Percentiles rank a stretch among this genome's conserved stretches.
These are phyloP conservation scores for Ogataea polymorpha DNA, from an alignment of 805 yeast species.

Conservation along the genomic window DNA sequence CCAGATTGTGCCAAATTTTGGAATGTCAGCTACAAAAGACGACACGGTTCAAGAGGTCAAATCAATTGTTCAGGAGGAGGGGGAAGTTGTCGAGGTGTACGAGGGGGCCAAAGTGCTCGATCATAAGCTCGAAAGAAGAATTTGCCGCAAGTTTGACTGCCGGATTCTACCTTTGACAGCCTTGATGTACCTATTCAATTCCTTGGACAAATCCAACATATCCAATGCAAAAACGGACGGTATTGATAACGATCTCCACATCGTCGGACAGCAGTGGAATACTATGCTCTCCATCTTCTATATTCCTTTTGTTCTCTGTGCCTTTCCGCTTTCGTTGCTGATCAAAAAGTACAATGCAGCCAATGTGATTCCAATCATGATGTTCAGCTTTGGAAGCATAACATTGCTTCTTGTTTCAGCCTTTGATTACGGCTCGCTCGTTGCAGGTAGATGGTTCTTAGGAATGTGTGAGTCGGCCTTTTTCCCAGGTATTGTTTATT, in stretches of 20 bases:
- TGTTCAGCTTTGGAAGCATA: constrained; percentile 43
- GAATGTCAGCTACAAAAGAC: background rate
- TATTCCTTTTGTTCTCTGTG: constrained; percentile 44
- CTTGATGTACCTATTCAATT: constrained; percentile 44
- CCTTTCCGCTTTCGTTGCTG: constrained; percentile 39
- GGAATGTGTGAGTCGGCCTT: constrained; percentile 38
- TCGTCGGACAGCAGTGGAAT: constrained; percentile 43
- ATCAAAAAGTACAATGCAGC: constrained; percentile 42
- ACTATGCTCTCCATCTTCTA: constrained; percentile 43
- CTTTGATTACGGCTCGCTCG: constrained; percentile 36
- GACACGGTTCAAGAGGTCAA: background rate
- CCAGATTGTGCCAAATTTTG: background rate
- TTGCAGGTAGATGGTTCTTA: constrained; percentile 35
- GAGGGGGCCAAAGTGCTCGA: constrained; percentile 2
- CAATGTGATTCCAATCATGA: constrained; percentile 40
- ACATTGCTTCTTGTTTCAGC: constrained; percentile 39
- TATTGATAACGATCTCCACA: constrained; percentile 39
- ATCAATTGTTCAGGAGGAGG: background rate
- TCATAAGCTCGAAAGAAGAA: constrained; percentile 25
- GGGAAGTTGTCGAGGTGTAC: background rate
- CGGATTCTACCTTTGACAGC: constrained; percentile 44
- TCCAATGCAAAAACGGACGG: constrained; percentile 49
- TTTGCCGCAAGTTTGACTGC: constrained; percentile 41
- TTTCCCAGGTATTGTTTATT: constrained; percentile 38
- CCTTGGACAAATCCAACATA: constrained; percentile 47